phyloP scores from a whole-genome alignment of 306 rosid species.

The Corylus avellana region DNA sequence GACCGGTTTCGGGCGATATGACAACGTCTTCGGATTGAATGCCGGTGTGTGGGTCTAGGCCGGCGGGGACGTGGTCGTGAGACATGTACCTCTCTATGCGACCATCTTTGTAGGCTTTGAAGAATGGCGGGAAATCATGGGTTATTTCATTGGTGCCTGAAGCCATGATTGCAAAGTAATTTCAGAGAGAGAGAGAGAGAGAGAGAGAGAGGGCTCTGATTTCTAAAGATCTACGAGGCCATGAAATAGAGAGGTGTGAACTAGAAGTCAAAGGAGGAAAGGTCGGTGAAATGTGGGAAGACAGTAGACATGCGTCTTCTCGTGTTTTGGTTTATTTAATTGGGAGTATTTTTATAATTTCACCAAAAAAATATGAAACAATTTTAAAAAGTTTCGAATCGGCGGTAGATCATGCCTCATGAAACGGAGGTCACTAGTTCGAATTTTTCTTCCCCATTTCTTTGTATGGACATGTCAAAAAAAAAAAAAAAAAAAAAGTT shows the following conservation, averaged over 20 bases:
- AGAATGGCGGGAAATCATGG: slow-evolving; percentile 20
- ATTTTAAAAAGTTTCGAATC: no score
- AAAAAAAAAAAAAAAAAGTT: no score
- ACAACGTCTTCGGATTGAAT: slow-evolving; percentile 28
- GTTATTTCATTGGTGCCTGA: slow-evolving; percentile 3
- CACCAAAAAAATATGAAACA: no score
- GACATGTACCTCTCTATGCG: slow-evolving; percentile 13
- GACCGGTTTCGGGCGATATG: slow-evolving; percentile 7
- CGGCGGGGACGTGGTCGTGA: not conserved
- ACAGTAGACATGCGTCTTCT: not conserved
- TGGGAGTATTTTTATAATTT: no score
- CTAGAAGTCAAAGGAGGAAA: not conserved
- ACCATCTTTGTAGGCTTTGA: slow-evolving; percentile 33
- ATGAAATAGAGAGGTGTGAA: not conserved
- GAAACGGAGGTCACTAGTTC: no score
- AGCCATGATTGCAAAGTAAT: not conserved
- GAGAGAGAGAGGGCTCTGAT: not conserved
- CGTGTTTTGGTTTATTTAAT: no score
- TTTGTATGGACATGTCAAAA: no score
- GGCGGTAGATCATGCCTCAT: no score
- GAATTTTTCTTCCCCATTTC: no score
- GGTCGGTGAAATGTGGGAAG: not conserved
- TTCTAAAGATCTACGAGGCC: not conserved
- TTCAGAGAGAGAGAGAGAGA: not conserved
- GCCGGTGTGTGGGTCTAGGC: slow-evolving; percentile 18